Base-by-base conservation (phyloP, 495 filamentous ascomycete genomes). In the Diplogelasinospora grovesii region DNA sequence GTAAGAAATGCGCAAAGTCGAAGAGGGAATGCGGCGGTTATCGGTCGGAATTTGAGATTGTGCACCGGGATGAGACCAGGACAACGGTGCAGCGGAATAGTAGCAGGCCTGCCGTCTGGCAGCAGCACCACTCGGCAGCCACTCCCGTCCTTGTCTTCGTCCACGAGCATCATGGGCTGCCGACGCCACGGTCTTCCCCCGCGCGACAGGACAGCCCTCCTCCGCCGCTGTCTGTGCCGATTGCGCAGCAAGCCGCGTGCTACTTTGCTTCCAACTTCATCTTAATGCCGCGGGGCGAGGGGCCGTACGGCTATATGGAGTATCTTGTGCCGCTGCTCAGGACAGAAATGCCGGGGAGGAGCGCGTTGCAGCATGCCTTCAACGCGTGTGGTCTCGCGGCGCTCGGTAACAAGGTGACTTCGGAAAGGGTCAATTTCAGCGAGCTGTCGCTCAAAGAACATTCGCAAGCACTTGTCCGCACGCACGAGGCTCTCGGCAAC, bases 11-110 rank as follows among this genome's bases (percentile, higher is more conserved):
- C 52, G 59, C 64, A 49, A 82, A 82, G 46, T 78, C 79, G 28
- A 73, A 71, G 48, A 69, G 81, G 43, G 68, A 67, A 42, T 86
- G 82, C 57, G 78, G 77, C 13, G 81, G 81, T 36, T 84, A 83
- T 52, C 64, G 69, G 36, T 66, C 77, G 50, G 77, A 80, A 21
- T 80, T 84, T 36, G 81, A 85, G 51, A 59, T 84, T n/a, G 69
- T 83, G 39, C 71, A 83, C 34, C 70, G 81, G 15, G 78, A 82
- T 52, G 74, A 81, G 49, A 82, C 75, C 8, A 61, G 69, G 39
- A 73, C 76, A 5, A 73, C 74, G 4, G 71, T 74, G 27, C 69
- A 68, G 39, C 67, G 73, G n/a, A n/a, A n/a, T 26, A 66, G 66
- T 23, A 53, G 52, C 36, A 61, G 47, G 26, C n/a, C n/a, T n/a